Evolutionary conservation across 768 basidiomycete genomes (phyloP), one percentile per base, ranked within the genome.

Genomic region (Lactarius deliciosus): DNA sequence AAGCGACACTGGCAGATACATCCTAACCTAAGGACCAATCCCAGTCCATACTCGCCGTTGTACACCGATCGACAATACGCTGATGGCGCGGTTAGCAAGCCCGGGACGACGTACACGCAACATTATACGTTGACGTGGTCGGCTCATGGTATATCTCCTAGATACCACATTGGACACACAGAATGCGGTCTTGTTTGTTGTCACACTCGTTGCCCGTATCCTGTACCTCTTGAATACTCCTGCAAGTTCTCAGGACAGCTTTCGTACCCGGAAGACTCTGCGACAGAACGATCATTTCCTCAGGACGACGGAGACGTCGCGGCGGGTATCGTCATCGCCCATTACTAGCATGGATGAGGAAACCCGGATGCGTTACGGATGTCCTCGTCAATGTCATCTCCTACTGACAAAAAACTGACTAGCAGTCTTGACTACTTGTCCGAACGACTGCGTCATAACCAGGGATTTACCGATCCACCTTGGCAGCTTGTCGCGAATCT

Each of bases 401-500:
- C 57, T 69, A 40, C 47, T 36, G 16, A 45, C 58, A 34, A 63
- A 57, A 58, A 70, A 70, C 62, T 70, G 64, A 55, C 66, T 61
- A 20, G 63, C 53, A 41, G 63, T 34, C 54, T 69, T 70, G 34
- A 69, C 50, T 5, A 61, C 64, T 56, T 70, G 68, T n/a, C 68
- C 64, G 54, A 70, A 70, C 11, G 68, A 57, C 28, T 54, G 60
- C 18, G 70, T 60, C 15, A 38, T 16, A 25, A 65, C 11, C 28
- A 70, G 59, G 22, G 70, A 69, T 59, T 82, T 79, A 11, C 86
- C 89, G 61, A 98, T 94, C 96, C 96, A 99, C 64, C 83, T 83
- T 0, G 96, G 95, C n/a, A 99, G 79, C 76, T 97, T 97, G 62
- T 75, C 78, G 47, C 84, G 83, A 63, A 97, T 91, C 1, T 86